Evolutionary conservation across 1,284 basidiomycete species (phyloP), one percentile per base, ranked within the genome.

Genomic region (Leccinum holopus): DNA sequence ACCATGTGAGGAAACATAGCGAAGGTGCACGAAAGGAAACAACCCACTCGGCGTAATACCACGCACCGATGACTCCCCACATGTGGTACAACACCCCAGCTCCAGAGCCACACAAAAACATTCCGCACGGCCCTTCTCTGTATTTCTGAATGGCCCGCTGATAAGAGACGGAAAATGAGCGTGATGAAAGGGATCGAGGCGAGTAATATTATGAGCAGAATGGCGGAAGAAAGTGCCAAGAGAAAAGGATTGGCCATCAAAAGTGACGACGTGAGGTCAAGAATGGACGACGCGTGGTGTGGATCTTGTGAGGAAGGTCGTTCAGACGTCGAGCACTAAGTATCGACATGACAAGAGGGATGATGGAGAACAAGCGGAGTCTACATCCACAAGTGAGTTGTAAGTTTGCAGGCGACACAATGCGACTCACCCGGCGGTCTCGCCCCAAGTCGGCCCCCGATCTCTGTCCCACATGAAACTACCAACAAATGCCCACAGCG

Each of bases 31-130:
- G 3, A n/a, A 49, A 52, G 16, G 30, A 25, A 11, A 1, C 21
- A 3, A 78, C 85, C 72, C 72, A 92, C 88, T 92, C 84, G 55
- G 90, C 84, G 71, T 95, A 97, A 74, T 97, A 97, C 94, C 95
- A 98, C 49, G 91, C 88, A 1, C 94, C 95, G 44, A 98, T 85
- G 1, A 95, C 92, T 30, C 87, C 90, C 1, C 88, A 54, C 90
- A 87, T 0, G 88, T 87, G 49, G 91, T 92, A 5, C 86, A 3
- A 97, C 88, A 16, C 88, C 91, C 92, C 94, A 96, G 10, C 86
- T 91, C 95, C 95, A 98, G 2, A 95, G 76, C 92, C 94, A 97
- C 0, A 92, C 80, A 0, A 79, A 79, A 2, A 90, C 78, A 95
- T 66, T 88, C 86, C 71, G 83, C 77, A 0, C 74, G 72, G 9